Evolutionary conservation across 208 protist genomes (phyloP).

Genomic region (Paratrypanosoma confusum): DNA sequence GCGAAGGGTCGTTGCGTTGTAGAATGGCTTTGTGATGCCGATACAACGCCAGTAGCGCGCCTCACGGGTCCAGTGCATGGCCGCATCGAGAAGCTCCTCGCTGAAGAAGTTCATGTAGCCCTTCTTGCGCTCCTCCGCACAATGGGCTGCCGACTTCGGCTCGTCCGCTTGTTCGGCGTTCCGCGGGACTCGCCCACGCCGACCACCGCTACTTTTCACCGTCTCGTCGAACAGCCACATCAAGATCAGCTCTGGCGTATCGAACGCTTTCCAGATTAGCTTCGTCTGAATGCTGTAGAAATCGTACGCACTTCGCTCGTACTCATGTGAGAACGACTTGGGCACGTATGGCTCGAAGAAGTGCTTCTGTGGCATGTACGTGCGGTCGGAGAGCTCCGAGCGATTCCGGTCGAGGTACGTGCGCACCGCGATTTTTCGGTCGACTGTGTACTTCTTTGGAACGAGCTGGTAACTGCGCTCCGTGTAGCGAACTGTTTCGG

Average conservation of each 20-base stretch:
- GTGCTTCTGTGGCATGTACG: slow-evolving; percentile 76
- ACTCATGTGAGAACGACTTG: slow-evolving; percentile 31
- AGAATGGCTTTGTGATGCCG: slow-evolving; percentile 86
- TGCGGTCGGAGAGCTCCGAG: slow-evolving; percentile 82
- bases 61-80: slow-evolving; percentile 73
- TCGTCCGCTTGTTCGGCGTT: no score
- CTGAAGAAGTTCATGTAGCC: slow-evolving; percentile 61
- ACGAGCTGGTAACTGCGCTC: slow-evolving; percentile 45
- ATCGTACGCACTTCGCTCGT: slow-evolving; percentile 50
- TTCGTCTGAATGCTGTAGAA: slow-evolving; percentile 83
- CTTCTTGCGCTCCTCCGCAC: no score
- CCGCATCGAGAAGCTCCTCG: slow-evolving; percentile 52
- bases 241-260: slow-evolving; percentile 73
- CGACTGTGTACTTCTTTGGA: slow-evolving; percentile 60
- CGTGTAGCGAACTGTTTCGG: slow-evolving; percentile 27
- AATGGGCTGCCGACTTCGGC: no score
- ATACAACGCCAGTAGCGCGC: slow-evolving; percentile 85
- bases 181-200: no score
- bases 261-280: slow-evolving; percentile 83
- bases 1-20: slow-evolving; percentile 64
- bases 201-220: slow-evolving; percentile 42
- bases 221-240: slow-evolving; percentile 82
- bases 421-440: slow-evolving; percentile 70
- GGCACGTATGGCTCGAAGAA: slow-evolving; percentile 68
- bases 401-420: slow-evolving; percentile 78